Conservation (phyloP, 768 basidiomycete species). For the Trichaptum fuscoviolaceum region DNA sequence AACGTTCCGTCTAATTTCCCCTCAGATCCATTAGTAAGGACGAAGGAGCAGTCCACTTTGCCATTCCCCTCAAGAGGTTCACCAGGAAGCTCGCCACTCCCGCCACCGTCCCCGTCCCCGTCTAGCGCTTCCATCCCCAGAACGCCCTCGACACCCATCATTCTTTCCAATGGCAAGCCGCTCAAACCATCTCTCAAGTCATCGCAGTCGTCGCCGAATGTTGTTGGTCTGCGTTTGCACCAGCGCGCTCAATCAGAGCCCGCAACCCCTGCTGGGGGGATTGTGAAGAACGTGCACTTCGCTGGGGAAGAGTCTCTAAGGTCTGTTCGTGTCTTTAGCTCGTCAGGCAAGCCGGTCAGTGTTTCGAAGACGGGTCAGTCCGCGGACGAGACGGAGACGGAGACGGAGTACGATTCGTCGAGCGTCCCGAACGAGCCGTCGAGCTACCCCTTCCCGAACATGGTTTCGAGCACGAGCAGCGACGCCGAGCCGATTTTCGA, state of each 20-base stretch:
- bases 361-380: constrained; percentile 39
- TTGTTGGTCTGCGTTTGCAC: constrained; percentile 34
- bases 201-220: constrained; percentile 38
- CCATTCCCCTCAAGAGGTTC: constrained; percentile 21
- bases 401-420: constrained; percentile 30
- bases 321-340: constrained; percentile 56
- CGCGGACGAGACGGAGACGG: constrained; percentile 40
- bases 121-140: constrained; percentile 20
- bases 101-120: constrained; percentile 6
- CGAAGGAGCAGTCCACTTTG: constrained; percentile 19
- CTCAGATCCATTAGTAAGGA: constrained; percentile 12
- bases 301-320: constrained; percentile 60
- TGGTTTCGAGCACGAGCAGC: constrained; percentile 11
- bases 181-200: constrained; percentile 83
- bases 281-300: constrained; percentile 83
- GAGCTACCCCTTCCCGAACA: constrained; percentile 17
- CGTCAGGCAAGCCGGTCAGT: constrained; percentile 65
- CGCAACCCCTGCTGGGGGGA: constrained; percentile 43
- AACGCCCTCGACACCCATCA: constrained; percentile 36
- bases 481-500: constrained; percentile 33
- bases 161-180: constrained; percentile 74
- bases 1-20: constrained; percentile 9
- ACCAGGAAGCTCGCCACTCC: constrained; percentile 10
- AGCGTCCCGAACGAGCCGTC: constrained; percentile 4
- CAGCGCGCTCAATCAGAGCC: constrained; percentile 53